Evolutionary conservation across 768 basidiomycete species (phyloP).

Genomic region (Leucosporidium scottii): DNA sequence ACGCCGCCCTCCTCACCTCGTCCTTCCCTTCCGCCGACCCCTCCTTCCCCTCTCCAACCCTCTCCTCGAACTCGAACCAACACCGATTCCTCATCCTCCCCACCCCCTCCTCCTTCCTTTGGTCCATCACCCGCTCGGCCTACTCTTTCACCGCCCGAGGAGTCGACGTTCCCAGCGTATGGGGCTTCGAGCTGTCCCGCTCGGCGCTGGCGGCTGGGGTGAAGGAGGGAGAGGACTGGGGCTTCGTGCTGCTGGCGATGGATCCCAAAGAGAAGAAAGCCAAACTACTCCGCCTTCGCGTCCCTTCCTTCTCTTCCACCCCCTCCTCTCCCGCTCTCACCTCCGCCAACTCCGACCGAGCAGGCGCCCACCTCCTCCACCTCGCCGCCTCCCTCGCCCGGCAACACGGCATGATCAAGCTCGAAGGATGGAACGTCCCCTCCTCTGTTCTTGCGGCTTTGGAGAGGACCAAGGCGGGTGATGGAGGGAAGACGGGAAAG

Average conservation of each 20-base stretch:
- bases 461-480: background rate
- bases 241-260: background rate
- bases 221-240: background rate
- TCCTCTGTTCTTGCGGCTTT: background rate
- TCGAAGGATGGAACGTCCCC: background rate
- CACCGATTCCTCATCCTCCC: background rate
- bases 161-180: background rate
- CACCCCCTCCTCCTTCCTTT: background rate
- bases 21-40: background rate
- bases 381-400: no score
- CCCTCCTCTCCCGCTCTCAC: no score
- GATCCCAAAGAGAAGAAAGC: background rate
- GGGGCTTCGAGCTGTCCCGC: background rate
- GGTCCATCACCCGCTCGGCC: background rate
- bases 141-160: background rate
- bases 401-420: background rate
- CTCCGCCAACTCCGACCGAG: no score
- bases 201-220: no score
- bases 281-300: background rate
- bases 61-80: background rate
- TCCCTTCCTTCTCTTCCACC: no score
- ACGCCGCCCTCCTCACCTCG: background rate
- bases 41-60: no score
- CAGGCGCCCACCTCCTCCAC: no score
- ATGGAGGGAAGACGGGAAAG: background rate